phyloP scores from a whole-genome alignment of 805 yeast genomes.

The Yarrowia sp. region DNA sequence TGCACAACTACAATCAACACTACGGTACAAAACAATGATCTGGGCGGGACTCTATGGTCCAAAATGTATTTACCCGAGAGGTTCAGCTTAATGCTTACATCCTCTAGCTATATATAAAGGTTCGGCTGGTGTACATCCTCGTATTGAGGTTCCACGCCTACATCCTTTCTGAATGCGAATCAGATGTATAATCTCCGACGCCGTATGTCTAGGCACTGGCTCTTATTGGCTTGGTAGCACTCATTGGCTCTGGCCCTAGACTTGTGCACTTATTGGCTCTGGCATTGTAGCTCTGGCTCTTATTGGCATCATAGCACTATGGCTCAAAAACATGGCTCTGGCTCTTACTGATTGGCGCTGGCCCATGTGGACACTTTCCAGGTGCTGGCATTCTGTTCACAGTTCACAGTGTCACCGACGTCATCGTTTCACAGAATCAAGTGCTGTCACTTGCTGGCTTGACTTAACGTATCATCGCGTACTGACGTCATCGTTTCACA shows the following conservation, averaged over 20 bases:
- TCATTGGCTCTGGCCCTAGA: conserved; percentile 4
- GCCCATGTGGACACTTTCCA: background rate
- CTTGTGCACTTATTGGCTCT: conserved; percentile 3
- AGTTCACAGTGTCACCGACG: conserved; percentile 18
- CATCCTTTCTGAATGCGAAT: conserved; percentile 26
- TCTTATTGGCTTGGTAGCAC: background rate
- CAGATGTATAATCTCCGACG: conserved; percentile 10
- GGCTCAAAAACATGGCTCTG: background rate
- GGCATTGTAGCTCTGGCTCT: conserved; percentile 5
- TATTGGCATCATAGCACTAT: background rate
- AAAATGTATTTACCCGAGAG: conserved; percentile 5
- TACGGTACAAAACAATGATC: background rate
- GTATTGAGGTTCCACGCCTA: conserved; percentile 11
- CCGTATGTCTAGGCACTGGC: background rate
- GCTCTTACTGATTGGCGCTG: conserved; percentile 13
- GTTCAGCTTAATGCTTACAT: conserved; percentile 7
- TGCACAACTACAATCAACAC: background rate
- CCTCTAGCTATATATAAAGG: conserved; percentile 7
- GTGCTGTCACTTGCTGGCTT: conserved; percentile 20
- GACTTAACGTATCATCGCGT: background rate
- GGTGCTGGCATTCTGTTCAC: conserved; percentile 16
- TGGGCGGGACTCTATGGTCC: conserved; percentile 9
- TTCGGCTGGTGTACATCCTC: conserved; percentile 4
- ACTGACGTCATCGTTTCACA: conserved; percentile 17
- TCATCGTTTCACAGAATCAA: conserved; percentile 16